Conservation (phyloP, 1,139 yeast species). For the Saccharomycopsis hybrid region DNA sequence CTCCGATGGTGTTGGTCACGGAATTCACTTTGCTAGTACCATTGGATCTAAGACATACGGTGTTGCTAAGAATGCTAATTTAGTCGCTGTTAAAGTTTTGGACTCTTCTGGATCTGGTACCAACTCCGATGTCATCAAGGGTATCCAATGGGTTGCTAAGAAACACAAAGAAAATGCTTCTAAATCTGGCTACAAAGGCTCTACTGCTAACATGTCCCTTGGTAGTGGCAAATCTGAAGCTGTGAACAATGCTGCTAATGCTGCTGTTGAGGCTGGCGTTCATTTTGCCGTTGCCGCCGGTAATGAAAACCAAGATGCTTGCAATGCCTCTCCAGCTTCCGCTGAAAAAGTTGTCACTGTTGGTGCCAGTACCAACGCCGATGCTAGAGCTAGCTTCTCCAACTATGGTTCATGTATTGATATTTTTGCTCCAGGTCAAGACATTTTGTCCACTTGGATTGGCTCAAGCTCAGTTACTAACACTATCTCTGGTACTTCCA, state of each 20-base stretch:
- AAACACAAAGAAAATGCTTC: conserved; percentile 59
- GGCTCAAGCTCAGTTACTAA: conserved; percentile 56
- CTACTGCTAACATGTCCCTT: conserved; percentile 74
- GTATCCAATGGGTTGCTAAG: conserved; percentile 66
- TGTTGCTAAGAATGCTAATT: conserved; percentile 60
- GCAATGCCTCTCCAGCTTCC: conserved; percentile 75
- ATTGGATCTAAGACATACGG: conserved; percentile 75
- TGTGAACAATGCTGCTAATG: conserved; percentile 66
- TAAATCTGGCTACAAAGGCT: conserved; percentile 38
- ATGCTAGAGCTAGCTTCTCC: conserved; percentile 64
- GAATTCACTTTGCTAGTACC: conserved; percentile 88
- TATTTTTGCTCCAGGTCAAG: conserved; percentile 70
- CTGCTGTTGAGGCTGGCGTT: conserved; percentile 63
- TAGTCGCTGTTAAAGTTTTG: conserved; percentile 69
- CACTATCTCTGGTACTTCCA: conserved; percentile 68
- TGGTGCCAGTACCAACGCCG: conserved; percentile 81
- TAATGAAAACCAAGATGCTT: conserved; percentile 70
- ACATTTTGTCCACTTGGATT: conserved; percentile 47
- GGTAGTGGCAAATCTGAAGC: conserved; percentile 65
- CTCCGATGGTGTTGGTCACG: conserved; percentile 67
- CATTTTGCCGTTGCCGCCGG: conserved; percentile 89
- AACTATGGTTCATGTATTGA: conserved; percentile 90
- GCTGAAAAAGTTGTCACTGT: conserved; percentile 68
- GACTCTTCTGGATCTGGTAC: conserved; percentile 61
- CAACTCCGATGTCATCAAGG: conserved; percentile 59